Evolutionary conservation across 2,329 filamentous ascomycete genomes (phyloP).

Genomic region (Apiospora arundinis): DNA sequence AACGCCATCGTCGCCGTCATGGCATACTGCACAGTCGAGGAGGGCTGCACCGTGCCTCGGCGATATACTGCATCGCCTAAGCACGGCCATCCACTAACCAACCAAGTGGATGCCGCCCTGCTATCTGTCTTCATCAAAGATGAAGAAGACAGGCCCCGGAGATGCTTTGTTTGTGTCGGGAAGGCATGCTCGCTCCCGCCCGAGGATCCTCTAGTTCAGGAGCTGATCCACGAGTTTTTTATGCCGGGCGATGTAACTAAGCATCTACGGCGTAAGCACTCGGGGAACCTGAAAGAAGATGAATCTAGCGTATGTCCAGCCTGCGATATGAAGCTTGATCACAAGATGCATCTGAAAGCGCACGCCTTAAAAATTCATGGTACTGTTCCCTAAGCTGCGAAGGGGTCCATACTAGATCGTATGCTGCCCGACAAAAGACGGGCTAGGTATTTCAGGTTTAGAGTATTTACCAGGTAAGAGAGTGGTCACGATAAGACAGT

Average conservation of each 20-base stretch:
- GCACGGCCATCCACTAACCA: neutral
- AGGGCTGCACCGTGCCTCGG: constrained; percentile 14
- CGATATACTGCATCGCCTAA: neutral
- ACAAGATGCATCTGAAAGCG: no score
- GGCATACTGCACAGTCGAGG: constrained; percentile 24
- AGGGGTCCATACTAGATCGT: no score
- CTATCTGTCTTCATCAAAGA: constrained; percentile 15
- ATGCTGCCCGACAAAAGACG: no score
- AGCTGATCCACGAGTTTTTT: constrained; percentile 20
- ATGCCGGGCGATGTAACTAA: constrained; percentile 20
- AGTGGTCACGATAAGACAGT: no score
- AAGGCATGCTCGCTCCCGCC: neutral
- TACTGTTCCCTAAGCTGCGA: no score
- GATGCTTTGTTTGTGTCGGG: constrained; percentile 21
- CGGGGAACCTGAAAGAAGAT: no score
- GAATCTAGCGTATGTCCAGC: no score
- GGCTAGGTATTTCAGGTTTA: no score
- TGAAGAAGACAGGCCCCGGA: constrained; percentile 18
- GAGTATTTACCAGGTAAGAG: no score
- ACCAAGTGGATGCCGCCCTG: neutral
- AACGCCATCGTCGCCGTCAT: constrained; percentile 26
- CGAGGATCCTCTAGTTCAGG: constrained; percentile 13
- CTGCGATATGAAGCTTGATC: no score
- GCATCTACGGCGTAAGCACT: no score
- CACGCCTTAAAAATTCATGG: no score